Percentiles rank a stretch among this genome's conserved stretches.
Conservation (phyloP, 1,139 yeast species). For the Debaryomyces singareniensis region DNA sequence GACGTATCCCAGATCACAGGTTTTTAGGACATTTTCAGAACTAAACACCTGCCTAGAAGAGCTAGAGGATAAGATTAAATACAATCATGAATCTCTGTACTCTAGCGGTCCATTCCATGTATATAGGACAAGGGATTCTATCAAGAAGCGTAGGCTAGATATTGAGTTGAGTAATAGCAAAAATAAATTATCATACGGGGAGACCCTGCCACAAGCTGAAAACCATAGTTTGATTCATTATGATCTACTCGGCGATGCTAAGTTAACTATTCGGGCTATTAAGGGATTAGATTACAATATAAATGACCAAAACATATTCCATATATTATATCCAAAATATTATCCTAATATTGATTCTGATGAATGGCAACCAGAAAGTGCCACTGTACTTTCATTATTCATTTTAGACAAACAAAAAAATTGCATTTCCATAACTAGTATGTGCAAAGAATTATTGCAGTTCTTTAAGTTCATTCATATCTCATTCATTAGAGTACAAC, state of each 20-base stretch:
- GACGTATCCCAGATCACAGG: slow-evolving; percentile 25
- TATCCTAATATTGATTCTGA: slow-evolving; percentile 41
- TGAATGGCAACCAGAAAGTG: slow-evolving; percentile 31
- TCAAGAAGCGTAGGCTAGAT: not conserved
- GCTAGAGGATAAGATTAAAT: slow-evolving; percentile 14
- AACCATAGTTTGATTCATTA: slow-evolving; percentile 19
- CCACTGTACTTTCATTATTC: slow-evolving; percentile 15
- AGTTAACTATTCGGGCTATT: slow-evolving; percentile 36
- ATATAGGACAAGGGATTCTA: slow-evolving; percentile 5
- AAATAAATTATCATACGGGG: not conserved
- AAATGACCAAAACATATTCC: slow-evolving; percentile 40
- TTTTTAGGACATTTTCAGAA: slow-evolving; percentile 26
- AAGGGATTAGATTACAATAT: slow-evolving; percentile 34
- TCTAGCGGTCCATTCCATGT: slow-evolving; percentile 31
- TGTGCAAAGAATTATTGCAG: slow-evolving; percentile 14
- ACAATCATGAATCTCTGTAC: slow-evolving; percentile 2
- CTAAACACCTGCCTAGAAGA: slow-evolving; percentile 20
- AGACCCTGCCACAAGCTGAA: not conserved
- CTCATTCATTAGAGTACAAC: slow-evolving; percentile 19
- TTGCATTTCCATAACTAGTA: slow-evolving; percentile 11
- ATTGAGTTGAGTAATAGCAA: not conserved
- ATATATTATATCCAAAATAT: slow-evolving; percentile 42
- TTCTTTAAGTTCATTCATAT: slow-evolving; percentile 15
- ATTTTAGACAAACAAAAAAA: slow-evolving; percentile 4
- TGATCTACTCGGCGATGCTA: slow-evolving; percentile 31